Percentiles rank a stretch among this genome's conserved stretches.
These are phyloP conservation scores for Smittium culicis DNA, from an alignment of 371 early-diverging fungal species.

Conservation along the genomic window DNA sequence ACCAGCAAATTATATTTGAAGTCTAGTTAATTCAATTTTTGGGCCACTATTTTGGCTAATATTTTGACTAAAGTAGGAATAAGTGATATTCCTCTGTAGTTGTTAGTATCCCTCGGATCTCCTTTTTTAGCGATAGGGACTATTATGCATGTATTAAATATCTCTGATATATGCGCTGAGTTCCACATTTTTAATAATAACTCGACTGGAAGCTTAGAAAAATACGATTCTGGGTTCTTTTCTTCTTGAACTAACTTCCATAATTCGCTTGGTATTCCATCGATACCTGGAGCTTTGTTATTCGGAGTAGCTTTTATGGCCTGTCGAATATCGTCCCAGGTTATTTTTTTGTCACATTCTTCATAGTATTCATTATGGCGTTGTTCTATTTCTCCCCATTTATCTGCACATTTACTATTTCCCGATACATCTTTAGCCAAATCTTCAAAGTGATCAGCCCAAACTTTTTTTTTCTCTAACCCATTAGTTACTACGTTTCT, in stretches of 20 bases:
- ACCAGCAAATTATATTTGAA: background rate
- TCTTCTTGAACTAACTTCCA: conserved; percentile 3
- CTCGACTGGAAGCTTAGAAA: background rate
- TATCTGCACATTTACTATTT: background rate
- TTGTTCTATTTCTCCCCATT: background rate
- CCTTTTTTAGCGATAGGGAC: conserved; percentile 5
- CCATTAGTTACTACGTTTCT: background rate
- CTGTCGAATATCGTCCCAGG: background rate
- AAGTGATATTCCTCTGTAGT: conserved; percentile 9
- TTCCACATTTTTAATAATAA: background rate
- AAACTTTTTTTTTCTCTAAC: background rate
- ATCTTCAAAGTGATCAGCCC: background rate
- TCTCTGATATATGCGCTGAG: background rate
- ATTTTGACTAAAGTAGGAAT: conserved; percentile 7
- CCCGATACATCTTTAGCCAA: background rate
- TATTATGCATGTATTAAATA: background rate
- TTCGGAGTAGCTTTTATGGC: conserved; percentile 4
- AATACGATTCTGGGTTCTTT: background rate
- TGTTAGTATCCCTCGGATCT: background rate
- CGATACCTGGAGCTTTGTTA: conserved; percentile 1
- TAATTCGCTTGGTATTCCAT: background rate
- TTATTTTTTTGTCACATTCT: background rate
- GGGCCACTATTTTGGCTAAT: background rate
- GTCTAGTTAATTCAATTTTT: background rate
- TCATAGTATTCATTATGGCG: background rate